These are phyloP conservation scores for Cutaneotrichosporon curvatum DNA, from an alignment of 1,284 basidiomycete species.

Conservation along the genomic window DNA sequence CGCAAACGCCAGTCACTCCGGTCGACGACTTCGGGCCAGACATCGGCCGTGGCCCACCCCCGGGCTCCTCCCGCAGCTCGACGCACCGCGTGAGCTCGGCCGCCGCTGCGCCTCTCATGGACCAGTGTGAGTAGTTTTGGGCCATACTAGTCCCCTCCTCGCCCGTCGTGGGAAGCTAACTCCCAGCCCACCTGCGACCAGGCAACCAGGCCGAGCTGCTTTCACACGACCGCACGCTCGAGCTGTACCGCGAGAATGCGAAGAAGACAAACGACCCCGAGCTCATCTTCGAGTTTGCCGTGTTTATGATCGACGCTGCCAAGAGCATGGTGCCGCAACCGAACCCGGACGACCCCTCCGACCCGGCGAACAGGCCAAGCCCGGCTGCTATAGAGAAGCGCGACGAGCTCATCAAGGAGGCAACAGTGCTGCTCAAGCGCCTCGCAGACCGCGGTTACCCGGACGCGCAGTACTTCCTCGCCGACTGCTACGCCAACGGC, in stretches of 20 bases:
- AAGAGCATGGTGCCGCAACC: conserved; percentile 59
- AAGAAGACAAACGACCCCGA: conserved; percentile 98
- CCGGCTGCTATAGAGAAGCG: conserved; percentile 77
- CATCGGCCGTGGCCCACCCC: conserved; percentile 2
- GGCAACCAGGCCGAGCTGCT: conserved; percentile 87
- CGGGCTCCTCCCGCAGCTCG: conserved; percentile 16
- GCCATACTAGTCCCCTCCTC: no score
- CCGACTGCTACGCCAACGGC: conserved; percentile 95
- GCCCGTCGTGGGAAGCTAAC: no score
- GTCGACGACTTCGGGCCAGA: conserved; percentile 1
- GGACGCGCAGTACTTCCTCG: conserved; percentile 92
- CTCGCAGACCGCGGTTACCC: conserved; percentile 90
- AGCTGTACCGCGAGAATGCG: conserved; percentile 93
- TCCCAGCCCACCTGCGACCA: conserved; percentile 75
- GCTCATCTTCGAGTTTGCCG: conserved; percentile 94
- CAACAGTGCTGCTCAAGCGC: conserved; percentile 73
- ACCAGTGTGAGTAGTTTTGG: conserved; percentile 40
- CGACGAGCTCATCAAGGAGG: conserved; percentile 80
- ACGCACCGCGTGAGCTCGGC: conserved; percentile 24
- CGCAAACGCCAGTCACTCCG: no score
- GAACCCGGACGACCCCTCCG: conserved; percentile 18
- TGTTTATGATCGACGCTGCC: conserved; percentile 95
- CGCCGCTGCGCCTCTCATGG: conserved; percentile 38
- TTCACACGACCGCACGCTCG: conserved; percentile 89
- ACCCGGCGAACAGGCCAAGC: conserved; percentile 47